Percentiles rank a stretch among this genome's conserved stretches.
These are phyloP conservation scores for Limtongozyma cylindracea DNA, from an alignment of 805 yeast genomes.

Conservation along the genomic window DNA sequence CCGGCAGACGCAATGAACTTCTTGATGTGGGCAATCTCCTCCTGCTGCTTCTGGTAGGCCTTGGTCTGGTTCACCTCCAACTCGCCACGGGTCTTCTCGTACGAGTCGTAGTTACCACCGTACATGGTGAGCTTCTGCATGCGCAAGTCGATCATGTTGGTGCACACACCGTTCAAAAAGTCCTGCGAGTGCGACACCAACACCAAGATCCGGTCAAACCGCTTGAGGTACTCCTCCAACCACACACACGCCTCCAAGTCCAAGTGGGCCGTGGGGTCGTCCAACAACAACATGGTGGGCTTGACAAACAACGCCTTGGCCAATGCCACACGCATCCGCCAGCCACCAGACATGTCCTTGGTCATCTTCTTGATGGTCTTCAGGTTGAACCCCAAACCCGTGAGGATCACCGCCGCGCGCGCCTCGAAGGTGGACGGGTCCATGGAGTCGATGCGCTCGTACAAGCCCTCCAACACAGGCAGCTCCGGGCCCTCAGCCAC, in stretches of 20 bases:
- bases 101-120: constrained; percentile 98
- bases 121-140: constrained; percentile 42
- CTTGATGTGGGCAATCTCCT: constrained; percentile 93
- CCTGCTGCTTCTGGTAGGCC: constrained; percentile 93
- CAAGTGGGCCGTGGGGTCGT: constrained; percentile 98
- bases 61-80: constrained; percentile 94
- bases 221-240: constrained; percentile 93
- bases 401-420: constrained; percentile 84
- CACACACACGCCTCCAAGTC: constrained; percentile 99
- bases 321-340: constrained; percentile 99
- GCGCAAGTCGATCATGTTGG: constrained; percentile 97
- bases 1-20: constrained; percentile 98
- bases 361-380: constrained; percentile 79
- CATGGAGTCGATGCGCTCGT: constrained; percentile 89
- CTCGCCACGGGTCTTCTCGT: constrained; percentile 84
- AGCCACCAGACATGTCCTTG: constrained; percentile 99
- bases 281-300: constrained; percentile 83
- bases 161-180: constrained; percentile 96
- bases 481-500: constrained; percentile 90
- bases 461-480: constrained; percentile 59
- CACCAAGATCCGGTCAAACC: constrained; percentile 82
- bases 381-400: constrained; percentile 90
- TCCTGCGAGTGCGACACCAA: constrained; percentile 96
- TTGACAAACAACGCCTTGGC: constrained; percentile 96
- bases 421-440: constrained; percentile 92